phyloP scores from a whole-genome alignment of 495 filamentous ascomycete genomes.

The Aspergillus bertholletiae region DNA sequence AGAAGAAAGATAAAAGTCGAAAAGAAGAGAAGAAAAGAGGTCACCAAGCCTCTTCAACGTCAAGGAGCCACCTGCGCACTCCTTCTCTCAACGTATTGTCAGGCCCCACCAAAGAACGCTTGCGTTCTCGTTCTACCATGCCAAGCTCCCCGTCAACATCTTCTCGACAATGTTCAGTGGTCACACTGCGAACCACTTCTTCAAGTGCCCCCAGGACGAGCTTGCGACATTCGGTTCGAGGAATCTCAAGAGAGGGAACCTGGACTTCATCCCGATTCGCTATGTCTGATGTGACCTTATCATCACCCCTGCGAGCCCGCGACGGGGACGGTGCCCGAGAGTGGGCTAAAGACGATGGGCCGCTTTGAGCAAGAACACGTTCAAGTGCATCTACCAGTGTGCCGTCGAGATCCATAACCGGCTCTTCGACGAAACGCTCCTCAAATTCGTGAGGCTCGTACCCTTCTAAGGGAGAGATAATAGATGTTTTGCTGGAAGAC shows the following conservation, averaged over 20 bases:
- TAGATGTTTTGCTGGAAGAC: constrained; percentile 26
- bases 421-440: constrained; percentile 70
- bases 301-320: constrained; percentile 31
- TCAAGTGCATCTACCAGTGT: constrained; percentile 75
- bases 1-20: background rate
- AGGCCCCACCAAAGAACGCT: constrained; percentile 30
- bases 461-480: constrained; percentile 13
- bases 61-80: constrained; percentile 59
- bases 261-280: constrained; percentile 26
- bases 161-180: constrained; percentile 49
- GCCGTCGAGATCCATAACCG: constrained; percentile 69
- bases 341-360: constrained; percentile 43
- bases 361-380: constrained; percentile 61
- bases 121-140: constrained; percentile 34
- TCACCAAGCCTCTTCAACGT: constrained; percentile 52
- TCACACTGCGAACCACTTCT: constrained; percentile 59
- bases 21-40: constrained; percentile 4
- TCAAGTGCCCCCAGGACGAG: constrained; percentile 62
- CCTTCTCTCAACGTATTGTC: constrained; percentile 63
- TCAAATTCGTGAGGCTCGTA: constrained; percentile 39
- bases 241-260: constrained; percentile 42
- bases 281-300: constrained; percentile 16
- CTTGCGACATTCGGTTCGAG: constrained; percentile 56
- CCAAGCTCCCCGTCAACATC: constrained; percentile 36
- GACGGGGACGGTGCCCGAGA: constrained; percentile 44